Evolutionary conservation across 148 eudicot species (phyloP), one percentile per base, ranked within the genome.

Genomic region (Dysphania ambrosioides): DNA sequence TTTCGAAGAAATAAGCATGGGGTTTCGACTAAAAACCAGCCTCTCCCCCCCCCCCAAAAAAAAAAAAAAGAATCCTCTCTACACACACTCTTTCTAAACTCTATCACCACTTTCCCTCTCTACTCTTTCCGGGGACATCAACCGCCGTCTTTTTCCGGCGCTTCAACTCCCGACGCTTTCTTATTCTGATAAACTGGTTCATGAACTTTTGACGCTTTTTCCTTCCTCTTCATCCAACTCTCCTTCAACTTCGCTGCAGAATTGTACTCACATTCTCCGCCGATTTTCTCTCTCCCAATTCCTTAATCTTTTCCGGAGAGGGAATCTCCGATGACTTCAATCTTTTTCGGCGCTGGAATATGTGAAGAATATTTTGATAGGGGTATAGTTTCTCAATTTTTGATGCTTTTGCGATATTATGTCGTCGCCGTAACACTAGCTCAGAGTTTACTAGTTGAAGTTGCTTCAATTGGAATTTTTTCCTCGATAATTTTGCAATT

Each of bases 301-400:
- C 30, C 16, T 55, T 11, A 47, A 2, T 47, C 16, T 4, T 57
- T 65, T 31, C 66, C 78, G 72, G 57, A 56, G 66, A 75, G 61
- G 53, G 26, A 66, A 68, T 64, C 19, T 66, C 66, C 72, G 78
- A 58, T 66, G 66, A 56, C 1, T n/a, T 65, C 26, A 65, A 9
- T 65, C 19, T 35, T n/a, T 65, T 23, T 40, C 27, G 57, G 30
- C 40, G 78, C 23, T 53, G 41, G 65, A 29, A 35, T 24, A 36
- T 18, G 23, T 31, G 51, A n/a, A 21, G 70, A 66, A 66, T 66
- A 49, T 66, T 66, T 18, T 19, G n/a, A 2, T 12, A 64, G 41
- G 9, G 35, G 10, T 66, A 29, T 12, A 10, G 5, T 66, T n/a
- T 3, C n/a, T 36, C 0, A 19, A 16, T 63, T 63, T 65, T 23